Percentiles rank a stretch among this genome's conserved stretches.
These are phyloP conservation scores for Candida ascalaphidarum DNA, from an alignment of 805 yeast genomes.

Conservation along the genomic window DNA sequence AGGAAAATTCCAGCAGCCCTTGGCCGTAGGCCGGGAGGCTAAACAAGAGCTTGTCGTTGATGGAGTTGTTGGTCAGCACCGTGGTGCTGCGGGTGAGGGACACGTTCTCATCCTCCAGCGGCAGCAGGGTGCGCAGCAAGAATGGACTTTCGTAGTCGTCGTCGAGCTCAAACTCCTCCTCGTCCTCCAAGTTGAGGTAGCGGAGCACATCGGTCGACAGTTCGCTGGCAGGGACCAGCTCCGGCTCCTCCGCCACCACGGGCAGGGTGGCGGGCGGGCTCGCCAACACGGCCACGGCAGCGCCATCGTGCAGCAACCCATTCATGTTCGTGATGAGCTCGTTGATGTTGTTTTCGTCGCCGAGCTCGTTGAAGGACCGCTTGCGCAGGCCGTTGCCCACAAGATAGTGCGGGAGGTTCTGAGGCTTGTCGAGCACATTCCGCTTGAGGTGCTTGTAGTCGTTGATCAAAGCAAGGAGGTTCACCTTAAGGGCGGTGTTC, in stretches of 20 bases:
- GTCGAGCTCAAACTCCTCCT: slow-evolving; percentile 12
- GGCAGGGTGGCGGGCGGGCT: slow-evolving; percentile 1
- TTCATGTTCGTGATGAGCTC: slow-evolving; percentile 20
- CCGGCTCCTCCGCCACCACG: slow-evolving; percentile 1
- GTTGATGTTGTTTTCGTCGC: slow-evolving; percentile 11
- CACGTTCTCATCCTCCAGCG: slow-evolving; percentile 25
- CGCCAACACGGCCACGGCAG: slow-evolving; percentile 3
- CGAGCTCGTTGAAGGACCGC: slow-evolving; percentile 9
- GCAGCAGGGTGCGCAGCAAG: slow-evolving; percentile 28
- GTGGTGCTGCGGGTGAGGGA: slow-evolving; percentile 34
- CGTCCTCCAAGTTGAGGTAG: slow-evolving; percentile 17
- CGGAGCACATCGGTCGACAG: slow-evolving; percentile 12
- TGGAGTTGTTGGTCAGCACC: slow-evolving; percentile 23
- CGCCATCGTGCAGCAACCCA: slow-evolving; percentile 14
- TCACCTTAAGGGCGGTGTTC: slow-evolving; percentile 25
- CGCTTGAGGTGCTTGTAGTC: slow-evolving; percentile 30
- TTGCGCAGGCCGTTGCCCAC: slow-evolving; percentile 12
- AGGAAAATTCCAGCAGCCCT: slow-evolving; percentile 9
- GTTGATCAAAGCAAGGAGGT: slow-evolving; percentile 26
- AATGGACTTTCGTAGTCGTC: slow-evolving; percentile 10
- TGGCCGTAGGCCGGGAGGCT: slow-evolving; percentile 5
- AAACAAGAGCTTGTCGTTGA: slow-evolving; percentile 7
- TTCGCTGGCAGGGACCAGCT: slow-evolving; percentile 3
- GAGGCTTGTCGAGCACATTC: slow-evolving; percentile 14
- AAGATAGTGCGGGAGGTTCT: slow-evolving; percentile 4